phyloP scores from a whole-genome alignment of 2,329 filamentous ascomycete genomes.

The Claviceps fusiformis region DNA sequence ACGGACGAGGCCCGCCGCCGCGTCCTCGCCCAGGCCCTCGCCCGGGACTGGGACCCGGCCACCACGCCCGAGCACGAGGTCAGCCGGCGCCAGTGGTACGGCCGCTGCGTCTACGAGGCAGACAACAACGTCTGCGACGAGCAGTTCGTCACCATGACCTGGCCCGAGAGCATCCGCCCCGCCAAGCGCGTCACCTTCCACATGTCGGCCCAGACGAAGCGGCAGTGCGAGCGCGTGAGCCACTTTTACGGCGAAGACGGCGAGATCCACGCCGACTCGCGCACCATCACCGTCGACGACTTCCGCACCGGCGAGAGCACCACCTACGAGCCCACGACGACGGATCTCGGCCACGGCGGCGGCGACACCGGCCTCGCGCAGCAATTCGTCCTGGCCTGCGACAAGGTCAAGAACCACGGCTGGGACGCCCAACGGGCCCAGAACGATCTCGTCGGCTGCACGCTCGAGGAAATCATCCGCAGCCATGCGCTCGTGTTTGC shows the following conservation, averaged over 20 bases:
- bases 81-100: conserved; percentile 59
- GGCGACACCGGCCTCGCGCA: conserved; percentile 48
- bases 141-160: conserved; percentile 75
- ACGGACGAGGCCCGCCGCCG: conserved; percentile 24
- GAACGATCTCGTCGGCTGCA: conserved; percentile 62
- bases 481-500: conserved; percentile 92
- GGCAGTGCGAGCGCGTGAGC: conserved; percentile 74
- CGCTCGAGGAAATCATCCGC: conserved; percentile 71
- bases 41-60: conserved; percentile 40
- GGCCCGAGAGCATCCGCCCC: conserved; percentile 56
- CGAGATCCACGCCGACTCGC: conserved; percentile 75
- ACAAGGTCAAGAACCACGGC: conserved; percentile 59
- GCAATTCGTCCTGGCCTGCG: conserved; percentile 72
- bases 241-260: conserved; percentile 76
- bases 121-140: conserved; percentile 94
- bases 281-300: conserved; percentile 60
- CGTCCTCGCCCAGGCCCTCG: conserved; percentile 29
- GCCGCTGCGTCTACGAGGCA: conserved; percentile 85
- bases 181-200: conserved; percentile 84
- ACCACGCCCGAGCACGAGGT: conserved; percentile 33
- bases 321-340: conserved; percentile 18
- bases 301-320: conserved; percentile 23
- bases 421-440: conserved; percentile 60
- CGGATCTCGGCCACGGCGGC: conserved; percentile 26
- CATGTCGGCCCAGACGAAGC: conserved; percentile 84